Conservation (phyloP, 805 yeast genomes). For the Starmerella etchellsii region DNA sequence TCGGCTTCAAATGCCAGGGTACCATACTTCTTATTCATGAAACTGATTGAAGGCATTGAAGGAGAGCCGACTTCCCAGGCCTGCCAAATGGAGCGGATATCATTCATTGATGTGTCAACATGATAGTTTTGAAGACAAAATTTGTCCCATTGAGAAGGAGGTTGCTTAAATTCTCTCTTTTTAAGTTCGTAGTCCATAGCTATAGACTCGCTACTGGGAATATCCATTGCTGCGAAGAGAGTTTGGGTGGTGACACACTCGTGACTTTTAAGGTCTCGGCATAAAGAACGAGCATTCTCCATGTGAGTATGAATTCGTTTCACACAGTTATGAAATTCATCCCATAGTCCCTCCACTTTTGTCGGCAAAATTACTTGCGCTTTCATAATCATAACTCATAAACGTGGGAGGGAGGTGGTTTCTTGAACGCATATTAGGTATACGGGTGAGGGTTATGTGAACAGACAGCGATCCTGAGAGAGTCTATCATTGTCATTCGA, state of each 20-base stretch:
- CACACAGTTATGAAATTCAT: not conserved
- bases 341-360: not conserved
- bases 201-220: no score
- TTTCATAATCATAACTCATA: no score
- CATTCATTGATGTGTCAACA: not conserved
- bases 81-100: not conserved
- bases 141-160: not conserved
- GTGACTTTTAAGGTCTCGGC: no score
- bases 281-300: not conserved
- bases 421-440: no score
- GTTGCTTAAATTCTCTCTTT: no score
- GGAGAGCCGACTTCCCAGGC: conserved; percentile 9
- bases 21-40: conserved; percentile 6
- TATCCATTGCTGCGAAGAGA: no score
- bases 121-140: not conserved
- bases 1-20: not conserved
- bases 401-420: no score
- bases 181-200: no score
- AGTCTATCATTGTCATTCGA: no score
- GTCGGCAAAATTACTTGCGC: not conserved
- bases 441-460: no score
- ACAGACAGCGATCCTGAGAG: no score
- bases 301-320: not conserved
- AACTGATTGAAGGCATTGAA: conserved; percentile 4
- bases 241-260: no score